Evolutionary conservation across 805 yeast species (phyloP).

Genomic region (Starmerella floris): DNA sequence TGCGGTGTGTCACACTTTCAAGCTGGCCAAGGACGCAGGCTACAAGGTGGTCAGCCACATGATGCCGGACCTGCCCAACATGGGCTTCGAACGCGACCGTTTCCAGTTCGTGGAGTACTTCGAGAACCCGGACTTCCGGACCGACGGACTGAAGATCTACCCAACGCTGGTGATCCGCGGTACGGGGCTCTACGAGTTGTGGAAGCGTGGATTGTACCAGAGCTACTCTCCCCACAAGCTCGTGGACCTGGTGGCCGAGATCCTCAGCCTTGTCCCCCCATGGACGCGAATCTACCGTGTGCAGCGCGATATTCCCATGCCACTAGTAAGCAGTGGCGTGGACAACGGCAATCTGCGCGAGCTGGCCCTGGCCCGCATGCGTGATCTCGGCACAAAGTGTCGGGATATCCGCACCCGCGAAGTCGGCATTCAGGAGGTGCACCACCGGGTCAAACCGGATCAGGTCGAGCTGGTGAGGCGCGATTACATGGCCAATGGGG

Average conservation of each 20-base stretch:
- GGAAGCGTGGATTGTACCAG: conserved; percentile 92
- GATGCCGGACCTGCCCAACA: conserved; percentile 99
- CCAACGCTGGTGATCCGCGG: conserved; percentile 96
- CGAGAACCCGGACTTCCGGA: conserved; percentile 91
- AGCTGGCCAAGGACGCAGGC: conserved; percentile 94
- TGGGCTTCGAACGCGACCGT: conserved; percentile 94
- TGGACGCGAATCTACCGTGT: conserved; percentile 99
- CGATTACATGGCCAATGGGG: conserved; percentile 90
- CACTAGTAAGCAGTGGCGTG: conserved; percentile 91
- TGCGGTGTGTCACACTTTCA: conserved; percentile 91
- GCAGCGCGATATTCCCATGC: conserved; percentile 98
- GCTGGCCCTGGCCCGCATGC: conserved; percentile 92
- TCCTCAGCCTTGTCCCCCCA: conserved; percentile 92
- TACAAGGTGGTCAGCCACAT: conserved; percentile 95
- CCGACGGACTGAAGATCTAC: conserved; percentile 89
- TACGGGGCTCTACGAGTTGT: conserved; percentile 88
- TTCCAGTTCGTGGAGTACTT: conserved; percentile 94
- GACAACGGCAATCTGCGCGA: conserved; percentile 95
- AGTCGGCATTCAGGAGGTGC: conserved; percentile 97
- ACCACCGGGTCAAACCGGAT: conserved; percentile 90
- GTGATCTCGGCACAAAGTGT: conserved; percentile 91
- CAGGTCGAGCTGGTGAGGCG: conserved; percentile 91
- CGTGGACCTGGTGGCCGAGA: conserved; percentile 89
- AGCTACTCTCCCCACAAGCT: conserved; percentile 90
- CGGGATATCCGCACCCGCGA: conserved; percentile 95